Base-by-base conservation (phyloP, 495 filamentous ascomycete genomes). In the Aspergillus taichungensis region DNA sequence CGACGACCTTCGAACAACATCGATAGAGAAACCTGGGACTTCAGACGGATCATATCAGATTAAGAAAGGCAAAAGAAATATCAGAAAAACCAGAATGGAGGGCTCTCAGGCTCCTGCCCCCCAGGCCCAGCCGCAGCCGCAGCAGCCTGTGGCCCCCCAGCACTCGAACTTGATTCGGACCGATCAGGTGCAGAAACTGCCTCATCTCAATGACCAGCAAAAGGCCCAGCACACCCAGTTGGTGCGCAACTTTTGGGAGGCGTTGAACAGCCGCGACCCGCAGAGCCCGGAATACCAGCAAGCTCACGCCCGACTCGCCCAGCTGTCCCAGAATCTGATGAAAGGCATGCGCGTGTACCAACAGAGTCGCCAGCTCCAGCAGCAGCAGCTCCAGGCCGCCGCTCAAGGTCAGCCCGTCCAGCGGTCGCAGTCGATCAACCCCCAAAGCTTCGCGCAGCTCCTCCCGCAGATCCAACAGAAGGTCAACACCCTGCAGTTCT, bases 151-250 rank as follows among this genome's bases (percentile, higher is more conserved):
- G 53, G 47, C 53, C 38, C 56, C 60, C 14, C 68, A 73, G 47
- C 65, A 71, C 35, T 65, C 68, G 6, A 71, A 71, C 39, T 55
- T 77, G 37, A 73, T 76, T 36, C 72, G 67, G 29, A 73, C 73
- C 28, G 74, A 77, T 13, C 68, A 75, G 39, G 71, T 77, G 8
- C 65, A 68, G 43, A 75, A 73, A 44, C 61, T 77, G 6, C 64
- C 65, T 8, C 62, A 69, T 53, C 66, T 79, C 41, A 66, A 60
- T 9, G 73, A 80, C 4, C 73, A 82, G 9, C 80, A 85, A 42
- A 85, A 81, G 52, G 45, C 53, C 7, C 82, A 84, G 55, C 87
- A 88, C 47, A 74, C 84, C 41, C 61, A 71, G 37, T 73, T 84
- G 3, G 72, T 91, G 9, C 71, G 73, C 12, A 59, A 52, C 10